phyloP scores from a whole-genome alignment of 2,329 filamentous ascomycete species.

The Celoporthe dispersa region DNA sequence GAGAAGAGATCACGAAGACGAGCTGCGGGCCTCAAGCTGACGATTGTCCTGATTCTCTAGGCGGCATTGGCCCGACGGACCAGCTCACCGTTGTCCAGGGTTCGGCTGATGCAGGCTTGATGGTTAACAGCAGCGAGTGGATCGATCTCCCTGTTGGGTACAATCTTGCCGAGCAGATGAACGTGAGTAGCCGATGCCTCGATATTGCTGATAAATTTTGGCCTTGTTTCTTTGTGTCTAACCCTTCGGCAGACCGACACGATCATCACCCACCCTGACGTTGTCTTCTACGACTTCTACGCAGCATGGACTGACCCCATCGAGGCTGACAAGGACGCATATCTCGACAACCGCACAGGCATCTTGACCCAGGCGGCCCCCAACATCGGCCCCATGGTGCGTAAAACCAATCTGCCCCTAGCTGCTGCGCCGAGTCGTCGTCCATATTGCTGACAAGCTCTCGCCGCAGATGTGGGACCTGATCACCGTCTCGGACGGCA shows the following conservation, averaged over 20 bases:
- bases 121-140: constrained; percentile 57
- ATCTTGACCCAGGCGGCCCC: constrained; percentile 68
- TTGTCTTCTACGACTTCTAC: constrained; percentile 68
- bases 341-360: constrained; percentile 57
- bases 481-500: constrained; percentile 60
- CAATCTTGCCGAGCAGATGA: constrained; percentile 60
- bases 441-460: background rate
- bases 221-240: background rate
- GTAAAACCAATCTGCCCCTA: background rate
- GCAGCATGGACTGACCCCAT: constrained; percentile 58
- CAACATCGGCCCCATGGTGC: constrained; percentile 62
- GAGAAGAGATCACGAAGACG: background rate
- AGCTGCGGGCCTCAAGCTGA: constrained; percentile 22
- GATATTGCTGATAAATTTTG: too few relatives aligned
- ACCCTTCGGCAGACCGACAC: constrained; percentile 47
- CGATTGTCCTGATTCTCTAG: constrained; percentile 32
- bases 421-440: background rate
- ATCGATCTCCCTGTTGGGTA: constrained; percentile 63
- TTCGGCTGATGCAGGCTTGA: constrained; percentile 54
- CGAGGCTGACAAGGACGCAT: constrained; percentile 46
- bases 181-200: constrained; percentile 35
- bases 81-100: constrained; percentile 57
- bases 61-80: constrained; percentile 66
- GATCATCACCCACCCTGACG: constrained; percentile 48
- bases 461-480: constrained; percentile 56